A percentile compares a stretch with the other conserved stretches of the same genome.
phyloP scores from a whole-genome alignment of 495 filamentous ascomycete species.

The Hypoxylon trugodes region DNA sequence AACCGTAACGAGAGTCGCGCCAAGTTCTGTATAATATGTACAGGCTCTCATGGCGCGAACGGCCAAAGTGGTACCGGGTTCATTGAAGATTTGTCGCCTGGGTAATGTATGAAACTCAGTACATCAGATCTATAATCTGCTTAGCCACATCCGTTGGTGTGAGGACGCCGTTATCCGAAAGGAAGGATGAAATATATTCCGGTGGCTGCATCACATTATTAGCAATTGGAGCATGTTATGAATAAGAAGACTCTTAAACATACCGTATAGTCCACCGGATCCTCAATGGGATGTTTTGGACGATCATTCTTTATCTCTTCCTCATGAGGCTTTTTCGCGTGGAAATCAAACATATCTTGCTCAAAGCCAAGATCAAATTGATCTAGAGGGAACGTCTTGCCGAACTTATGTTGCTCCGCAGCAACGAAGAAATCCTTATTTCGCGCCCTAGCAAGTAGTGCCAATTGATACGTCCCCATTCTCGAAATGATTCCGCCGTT shows the following conservation, averaged over 20 bases:
- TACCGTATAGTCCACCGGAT: conserved; percentile 83
- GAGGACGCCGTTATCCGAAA: conserved; percentile 56
- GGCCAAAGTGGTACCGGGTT: no score
- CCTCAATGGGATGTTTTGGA: conserved; percentile 39
- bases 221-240: not conserved
- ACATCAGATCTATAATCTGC: conserved; percentile 43
- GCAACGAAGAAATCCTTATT: conserved; percentile 89
- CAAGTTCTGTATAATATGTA: no score
- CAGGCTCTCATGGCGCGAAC: no score
- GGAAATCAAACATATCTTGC: conserved; percentile 42
- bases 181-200: conserved; percentile 70
- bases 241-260: conserved; percentile 41
- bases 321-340: conserved; percentile 34
- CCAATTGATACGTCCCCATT: conserved; percentile 92
- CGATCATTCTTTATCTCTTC: conserved; percentile 43
- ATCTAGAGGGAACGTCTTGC: conserved; percentile 78
- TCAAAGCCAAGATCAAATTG: conserved; percentile 74
- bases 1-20: no score
- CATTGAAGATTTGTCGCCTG: no score
- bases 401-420: conserved; percentile 92
- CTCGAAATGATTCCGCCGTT: conserved; percentile 92
- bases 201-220: conserved; percentile 60
- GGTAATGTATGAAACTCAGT: conserved; percentile 32
- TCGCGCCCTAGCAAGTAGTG: conserved; percentile 77
- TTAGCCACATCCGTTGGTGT: conserved; percentile 46